Conservation (phyloP, 352 stramenopile species). For the Globisporangium paroecandrum region DNA sequence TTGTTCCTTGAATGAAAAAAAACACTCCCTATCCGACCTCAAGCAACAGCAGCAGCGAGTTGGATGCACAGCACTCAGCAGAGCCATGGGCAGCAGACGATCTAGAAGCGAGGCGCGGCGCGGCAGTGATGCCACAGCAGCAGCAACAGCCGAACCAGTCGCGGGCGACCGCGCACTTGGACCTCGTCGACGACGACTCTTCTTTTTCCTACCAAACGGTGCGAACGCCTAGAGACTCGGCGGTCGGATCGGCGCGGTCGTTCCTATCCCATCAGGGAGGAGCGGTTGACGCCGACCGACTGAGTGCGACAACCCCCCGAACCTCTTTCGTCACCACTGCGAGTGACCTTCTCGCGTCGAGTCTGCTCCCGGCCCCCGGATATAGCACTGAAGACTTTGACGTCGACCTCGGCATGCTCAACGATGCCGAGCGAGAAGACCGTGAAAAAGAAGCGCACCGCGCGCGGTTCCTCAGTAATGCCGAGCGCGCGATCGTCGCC, state of each 20-base stretch:
- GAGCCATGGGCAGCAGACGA: slow-evolving; percentile 18
- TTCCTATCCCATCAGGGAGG: slow-evolving; percentile 3
- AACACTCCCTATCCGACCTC: slow-evolving; percentile 16
- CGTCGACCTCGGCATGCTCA: slow-evolving; percentile 15
- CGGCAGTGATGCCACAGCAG: no score
- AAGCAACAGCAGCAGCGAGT: slow-evolving; percentile 14
- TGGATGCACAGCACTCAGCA: slow-evolving; percentile 13
- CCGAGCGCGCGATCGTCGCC: slow-evolving; percentile 42
- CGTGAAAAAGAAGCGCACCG: slow-evolving; percentile 32
- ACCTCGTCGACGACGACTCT: slow-evolving; percentile 28
- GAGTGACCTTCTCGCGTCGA: slow-evolving; percentile 13
- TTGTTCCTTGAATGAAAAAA: slow-evolving; percentile 24
- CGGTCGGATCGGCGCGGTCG: slow-evolving; percentile 20
- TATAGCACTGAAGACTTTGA: slow-evolving; percentile 18
- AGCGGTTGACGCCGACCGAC: slow-evolving; percentile 10
- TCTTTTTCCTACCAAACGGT: slow-evolving; percentile 62
- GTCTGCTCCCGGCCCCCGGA: slow-evolving; percentile 11
- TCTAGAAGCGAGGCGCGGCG: slow-evolving; percentile 9
- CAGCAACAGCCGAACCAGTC: neutral
- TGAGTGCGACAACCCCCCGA: slow-evolving; percentile 18
- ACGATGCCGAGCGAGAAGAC: slow-evolving; percentile 19
- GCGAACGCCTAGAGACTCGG: slow-evolving; percentile 59
- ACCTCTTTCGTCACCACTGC: slow-evolving; percentile 22
- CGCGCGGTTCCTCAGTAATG: slow-evolving; percentile 46
- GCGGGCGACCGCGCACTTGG: slow-evolving; percentile 7